Evolutionary conservation across 208 protist species (phyloP).

Genomic region (Leishmania turanica): DNA sequence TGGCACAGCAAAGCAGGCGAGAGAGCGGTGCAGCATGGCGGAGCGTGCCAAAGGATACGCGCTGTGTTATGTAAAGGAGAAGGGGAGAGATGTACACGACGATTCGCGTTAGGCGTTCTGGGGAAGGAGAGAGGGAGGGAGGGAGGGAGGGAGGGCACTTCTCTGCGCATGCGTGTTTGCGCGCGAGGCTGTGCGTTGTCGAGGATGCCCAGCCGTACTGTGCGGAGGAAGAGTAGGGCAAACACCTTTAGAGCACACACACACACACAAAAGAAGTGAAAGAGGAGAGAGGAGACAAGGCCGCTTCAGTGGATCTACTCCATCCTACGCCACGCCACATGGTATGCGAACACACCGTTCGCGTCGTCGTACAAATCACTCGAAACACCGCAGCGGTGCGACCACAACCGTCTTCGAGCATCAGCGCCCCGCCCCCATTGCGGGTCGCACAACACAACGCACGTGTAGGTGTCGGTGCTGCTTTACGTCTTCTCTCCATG

Average conservation of each 20-base stretch:
- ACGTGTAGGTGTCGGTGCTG: neutral
- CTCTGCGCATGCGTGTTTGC: neutral
- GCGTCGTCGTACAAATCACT: neutral
- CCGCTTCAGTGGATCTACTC: neutral
- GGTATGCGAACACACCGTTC: neutral
- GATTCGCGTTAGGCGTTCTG: neutral
- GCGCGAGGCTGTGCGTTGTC: neutral
- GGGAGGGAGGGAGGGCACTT: neutral
- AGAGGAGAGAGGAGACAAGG: neutral
- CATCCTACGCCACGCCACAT: neutral
- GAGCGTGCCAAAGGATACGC: neutral
- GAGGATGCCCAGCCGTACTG: neutral
- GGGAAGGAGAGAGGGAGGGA: neutral
- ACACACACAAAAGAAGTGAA: neutral
- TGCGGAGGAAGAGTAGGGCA: neutral
- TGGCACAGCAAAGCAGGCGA: constrained; percentile 30
- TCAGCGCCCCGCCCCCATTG: too few species aligned
- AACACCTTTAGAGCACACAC: neutral
- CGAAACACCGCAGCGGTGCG: neutral
- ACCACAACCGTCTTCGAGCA: neutral
- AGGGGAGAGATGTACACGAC: neutral
- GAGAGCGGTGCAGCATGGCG: constrained; percentile 49
- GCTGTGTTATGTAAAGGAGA: neutral
- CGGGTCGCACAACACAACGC: neutral
- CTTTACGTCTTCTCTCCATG: neutral